Percentiles rank a stretch among this genome's conserved stretches.
Conservation (phyloP, 305 asterid species). For the Withania somnifera region DNA sequence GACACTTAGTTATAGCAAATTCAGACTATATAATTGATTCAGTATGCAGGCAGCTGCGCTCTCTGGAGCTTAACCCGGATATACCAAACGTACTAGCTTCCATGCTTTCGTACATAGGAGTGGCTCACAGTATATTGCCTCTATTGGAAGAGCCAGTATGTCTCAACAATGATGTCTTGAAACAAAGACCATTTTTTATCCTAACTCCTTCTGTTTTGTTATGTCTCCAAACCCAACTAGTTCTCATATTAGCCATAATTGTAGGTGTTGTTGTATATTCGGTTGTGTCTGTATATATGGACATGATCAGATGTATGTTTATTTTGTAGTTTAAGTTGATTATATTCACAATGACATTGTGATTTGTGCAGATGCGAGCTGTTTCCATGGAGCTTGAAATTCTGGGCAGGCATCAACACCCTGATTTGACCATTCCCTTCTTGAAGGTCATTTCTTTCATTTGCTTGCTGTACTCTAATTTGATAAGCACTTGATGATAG, state of each 20-base stretch:
- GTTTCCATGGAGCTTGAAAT: constrained; percentile 91
- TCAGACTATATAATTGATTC: constrained; percentile 91
- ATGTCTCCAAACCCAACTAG: background rate
- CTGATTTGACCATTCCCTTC: constrained; percentile 77
- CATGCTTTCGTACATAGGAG: constrained; percentile 79
- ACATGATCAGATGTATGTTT: background rate
- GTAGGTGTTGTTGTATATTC: background rate
- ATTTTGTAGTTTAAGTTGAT: background rate
- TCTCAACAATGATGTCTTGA: constrained; percentile 2
- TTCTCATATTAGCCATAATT: background rate
- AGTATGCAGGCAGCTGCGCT: constrained; percentile 80
- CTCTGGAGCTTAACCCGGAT: constrained; percentile 83
- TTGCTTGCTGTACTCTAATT: background rate
- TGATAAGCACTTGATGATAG: background rate
- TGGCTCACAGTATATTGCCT: constrained; percentile 82
- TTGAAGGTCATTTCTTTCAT: constrained; percentile 47
- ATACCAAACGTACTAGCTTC: constrained; percentile 89
- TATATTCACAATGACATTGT: constrained; percentile 6
- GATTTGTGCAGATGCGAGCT: constrained; percentile 67
- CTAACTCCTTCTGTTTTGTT: background rate
- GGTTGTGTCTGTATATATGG: constrained; percentile 2
- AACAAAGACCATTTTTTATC: background rate
- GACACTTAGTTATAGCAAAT: constrained; percentile 80
- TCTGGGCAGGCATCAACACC: constrained; percentile 88
- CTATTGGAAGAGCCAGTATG: constrained; percentile 94